Evolutionary conservation across 805 yeast species (phyloP), one percentile per base, ranked within the genome.

Genomic region (Zygoascus flipseniorum): DNA sequence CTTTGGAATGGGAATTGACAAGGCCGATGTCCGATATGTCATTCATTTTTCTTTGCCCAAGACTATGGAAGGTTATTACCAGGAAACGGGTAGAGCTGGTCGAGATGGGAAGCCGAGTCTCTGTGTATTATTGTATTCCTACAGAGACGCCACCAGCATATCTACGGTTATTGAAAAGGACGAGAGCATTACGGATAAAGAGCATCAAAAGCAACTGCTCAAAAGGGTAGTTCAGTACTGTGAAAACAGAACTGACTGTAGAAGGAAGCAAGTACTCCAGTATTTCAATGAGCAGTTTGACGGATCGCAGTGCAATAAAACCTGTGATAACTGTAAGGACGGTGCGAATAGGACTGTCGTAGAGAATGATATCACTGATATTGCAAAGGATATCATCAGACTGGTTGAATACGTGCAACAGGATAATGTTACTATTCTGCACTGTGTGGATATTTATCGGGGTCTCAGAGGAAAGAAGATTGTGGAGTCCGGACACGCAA

Each of bases 1-100:
- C 0, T 93, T 93, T 75, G 99, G 99, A 28, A 93, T 93, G 99
- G 99, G 99, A 48, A 92, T 93, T 53, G 99, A 93, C 70, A 93
- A 93, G 67, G 86, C 97, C 0, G 95, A 93, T 69, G 99, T 93
- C 11, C 74, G 99, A 47, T 90, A 77, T 72, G 98, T 93, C 2
- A 81, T 88, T 43, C 99, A 93, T 70, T 76, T 85, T 58, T 86
- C 93, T 5, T 71, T 93, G 26, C 97, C 99, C 0, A 73, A 97
- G 62, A 87, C 89, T 51, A 73, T 93, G 58, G 99, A 93, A 69
- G 98, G 97, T 0, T 93, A 93, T 67, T 93, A 93, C 63, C 99
- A 93, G 69, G 99, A 93, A 67, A 90, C 98, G 1, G 99, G 99
- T 8, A 81, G 99, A 69, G 99, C 98, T 3, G 99, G 99, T 5